These are phyloP conservation scores for Polygonum aviculare DNA, from an alignment of 148 eudicot species.

Conservation along the genomic window DNA sequence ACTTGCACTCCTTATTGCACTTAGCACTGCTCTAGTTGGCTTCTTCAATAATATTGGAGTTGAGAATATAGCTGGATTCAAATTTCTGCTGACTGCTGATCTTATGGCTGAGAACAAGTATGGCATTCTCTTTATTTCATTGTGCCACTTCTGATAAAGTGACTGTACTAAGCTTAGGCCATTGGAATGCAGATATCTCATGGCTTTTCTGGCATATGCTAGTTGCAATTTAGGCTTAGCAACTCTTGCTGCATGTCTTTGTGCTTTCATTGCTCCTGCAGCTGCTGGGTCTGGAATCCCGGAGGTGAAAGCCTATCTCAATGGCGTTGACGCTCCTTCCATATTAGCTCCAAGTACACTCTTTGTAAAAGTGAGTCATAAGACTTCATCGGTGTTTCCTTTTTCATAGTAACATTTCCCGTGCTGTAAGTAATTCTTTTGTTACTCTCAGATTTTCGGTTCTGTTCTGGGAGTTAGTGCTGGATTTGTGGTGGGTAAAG, in stretches of 20 bases:
- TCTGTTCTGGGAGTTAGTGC: slow-evolving; percentile 43
- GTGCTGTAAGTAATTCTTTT: not conserved
- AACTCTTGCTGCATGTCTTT: slow-evolving; percentile 30
- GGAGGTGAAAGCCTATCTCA: slow-evolving; percentile 50
- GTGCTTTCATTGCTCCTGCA: slow-evolving; percentile 49
- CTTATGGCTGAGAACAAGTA: slow-evolving; percentile 33
- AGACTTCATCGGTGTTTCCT: not conserved
- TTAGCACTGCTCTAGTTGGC: slow-evolving; percentile 35
- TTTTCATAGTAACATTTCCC: not conserved
- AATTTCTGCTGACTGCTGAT: slow-evolving; percentile 28
- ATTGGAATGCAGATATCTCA: slow-evolving; percentile 31
- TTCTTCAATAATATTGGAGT: slow-evolving; percentile 42
- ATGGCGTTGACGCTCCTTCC: slow-evolving; percentile 49
- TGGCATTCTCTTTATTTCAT: not conserved
- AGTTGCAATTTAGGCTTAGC: slow-evolving; percentile 39
- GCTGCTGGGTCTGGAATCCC: slow-evolving; percentile 58
- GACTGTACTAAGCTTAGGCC: not conserved
- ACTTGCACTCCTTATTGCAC: slow-evolving; percentile 40
- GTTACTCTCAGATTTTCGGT: slow-evolving; percentile 32
- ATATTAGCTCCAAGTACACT: slow-evolving; percentile 48
- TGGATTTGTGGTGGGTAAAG: slow-evolving; percentile 47
- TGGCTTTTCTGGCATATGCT: slow-evolving; percentile 43
- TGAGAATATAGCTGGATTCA: slow-evolving; percentile 44
- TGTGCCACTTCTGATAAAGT: not conserved
- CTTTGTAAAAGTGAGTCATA: slow-evolving; percentile 25